Conservation (phyloP, 2,329 filamentous ascomycete species). For the Clarireedia sp. region DNA sequence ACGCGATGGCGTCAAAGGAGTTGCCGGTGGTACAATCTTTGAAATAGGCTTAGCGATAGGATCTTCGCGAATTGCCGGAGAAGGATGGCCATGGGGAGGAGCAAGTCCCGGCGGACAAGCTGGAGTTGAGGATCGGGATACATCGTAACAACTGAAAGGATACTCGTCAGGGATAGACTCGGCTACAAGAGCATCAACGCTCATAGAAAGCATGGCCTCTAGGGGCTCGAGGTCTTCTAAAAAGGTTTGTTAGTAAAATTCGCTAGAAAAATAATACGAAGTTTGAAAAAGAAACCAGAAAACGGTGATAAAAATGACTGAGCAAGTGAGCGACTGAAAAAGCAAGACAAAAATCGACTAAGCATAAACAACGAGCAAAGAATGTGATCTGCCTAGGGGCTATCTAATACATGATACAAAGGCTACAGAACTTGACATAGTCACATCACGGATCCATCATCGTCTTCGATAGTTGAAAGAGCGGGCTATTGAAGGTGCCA, state of each 20-base stretch:
- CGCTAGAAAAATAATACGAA: not conserved
- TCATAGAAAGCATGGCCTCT: slow-evolving; percentile 46
- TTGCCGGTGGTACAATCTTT: slow-evolving; percentile 23
- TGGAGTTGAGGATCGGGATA: slow-evolving; percentile 30
- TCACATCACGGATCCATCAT: slow-evolving; percentile 52
- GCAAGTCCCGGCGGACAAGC: slow-evolving; percentile 39
- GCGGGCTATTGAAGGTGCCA: slow-evolving; percentile 32
- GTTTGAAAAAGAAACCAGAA: not conserved
- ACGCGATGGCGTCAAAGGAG: slow-evolving; percentile 26
- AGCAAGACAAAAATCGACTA: not conserved
- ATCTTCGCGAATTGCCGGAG: slow-evolving; percentile 24
- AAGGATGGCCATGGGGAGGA: slow-evolving; percentile 33
- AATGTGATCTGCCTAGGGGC: too few relatives aligned
- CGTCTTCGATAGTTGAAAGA: slow-evolving; percentile 42
- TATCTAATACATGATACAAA: slow-evolving; percentile 8
- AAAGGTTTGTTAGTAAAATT: slow-evolving; percentile 19
- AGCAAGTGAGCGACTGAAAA: too few relatives aligned
- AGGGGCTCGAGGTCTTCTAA: slow-evolving; percentile 49
- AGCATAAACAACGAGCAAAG: not conserved
- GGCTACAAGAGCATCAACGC: slow-evolving; percentile 59
- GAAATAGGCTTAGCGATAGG: slow-evolving; percentile 18
- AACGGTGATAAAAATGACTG: not conserved
- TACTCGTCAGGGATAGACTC: slow-evolving; percentile 35
- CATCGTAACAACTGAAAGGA: slow-evolving; percentile 11
- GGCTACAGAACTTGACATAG: slow-evolving; percentile 22